phyloP scores from a whole-genome alignment of 352 stramenopile species.

The Pseudoperonospora humuli region DNA sequence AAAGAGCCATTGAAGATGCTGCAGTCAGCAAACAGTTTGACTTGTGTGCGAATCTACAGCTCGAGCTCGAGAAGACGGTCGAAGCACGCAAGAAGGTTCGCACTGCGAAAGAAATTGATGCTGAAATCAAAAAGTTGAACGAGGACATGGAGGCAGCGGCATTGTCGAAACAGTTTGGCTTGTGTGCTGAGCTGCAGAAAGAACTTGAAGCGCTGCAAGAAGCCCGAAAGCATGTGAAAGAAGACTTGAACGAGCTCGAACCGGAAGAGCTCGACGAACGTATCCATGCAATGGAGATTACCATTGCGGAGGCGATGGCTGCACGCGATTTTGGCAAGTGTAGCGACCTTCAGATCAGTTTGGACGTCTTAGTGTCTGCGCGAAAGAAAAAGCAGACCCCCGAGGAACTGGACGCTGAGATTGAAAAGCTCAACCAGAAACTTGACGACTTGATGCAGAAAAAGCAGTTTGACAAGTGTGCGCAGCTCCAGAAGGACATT shows the following conservation, averaged over 20 bases:
- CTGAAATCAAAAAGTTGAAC: conserved; percentile 68
- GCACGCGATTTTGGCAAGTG: conserved; percentile 78
- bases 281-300: conserved; percentile 54
- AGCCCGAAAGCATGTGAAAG: conserved; percentile 62
- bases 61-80: conserved; percentile 74
- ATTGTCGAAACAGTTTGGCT: conserved; percentile 70
- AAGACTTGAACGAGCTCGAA: conserved; percentile 84
- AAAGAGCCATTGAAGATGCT: conserved; percentile 70
- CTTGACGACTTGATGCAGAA: conserved; percentile 61
- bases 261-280: conserved; percentile 74
- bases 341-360: conserved; percentile 50
- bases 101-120: conserved; percentile 83
- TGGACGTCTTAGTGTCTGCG: conserved; percentile 60
- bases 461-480: conserved; percentile 84
- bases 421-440: conserved; percentile 60
- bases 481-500: conserved; percentile 79
- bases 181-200: conserved; percentile 75
- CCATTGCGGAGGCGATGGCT: conserved; percentile 69
- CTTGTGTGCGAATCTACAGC: conserved; percentile 70
- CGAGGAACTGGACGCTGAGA: conserved; percentile 74
- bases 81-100: conserved; percentile 77
- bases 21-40: conserved; percentile 83
- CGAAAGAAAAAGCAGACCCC: conserved; percentile 84
- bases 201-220: conserved; percentile 73
- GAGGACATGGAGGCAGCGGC: conserved; percentile 71